These are phyloP conservation scores for Senna siamea DNA, from an alignment of 306 rosid genomes.

Conservation along the genomic window DNA sequence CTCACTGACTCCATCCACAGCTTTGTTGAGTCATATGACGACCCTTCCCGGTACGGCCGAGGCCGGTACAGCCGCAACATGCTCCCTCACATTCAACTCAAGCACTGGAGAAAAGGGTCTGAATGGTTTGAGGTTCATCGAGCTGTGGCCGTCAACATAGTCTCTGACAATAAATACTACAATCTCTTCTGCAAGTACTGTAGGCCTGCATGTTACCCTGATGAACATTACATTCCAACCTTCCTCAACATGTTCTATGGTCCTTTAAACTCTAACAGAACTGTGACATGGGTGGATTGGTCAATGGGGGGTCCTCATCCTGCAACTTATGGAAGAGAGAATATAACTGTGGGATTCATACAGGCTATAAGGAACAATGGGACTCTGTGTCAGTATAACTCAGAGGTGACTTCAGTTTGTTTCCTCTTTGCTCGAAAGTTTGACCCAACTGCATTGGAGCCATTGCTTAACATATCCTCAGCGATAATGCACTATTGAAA, in stretches of 20 bases:
- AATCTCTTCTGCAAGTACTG: conserved; percentile 73
- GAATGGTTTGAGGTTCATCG: conserved; percentile 88
- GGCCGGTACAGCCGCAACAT: conserved; percentile 86
- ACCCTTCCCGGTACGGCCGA: conserved; percentile 83
- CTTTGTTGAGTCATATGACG: conserved; percentile 87
- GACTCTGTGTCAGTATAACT: conserved; percentile 72
- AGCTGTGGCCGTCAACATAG: conserved; percentile 51
- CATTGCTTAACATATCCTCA: conserved; percentile 67
- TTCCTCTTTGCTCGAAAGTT: conserved; percentile 92
- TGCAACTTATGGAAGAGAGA: conserved; percentile 54
- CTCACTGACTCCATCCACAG: conserved; percentile 65
- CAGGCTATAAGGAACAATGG: conserved; percentile 67
- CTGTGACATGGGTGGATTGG: conserved; percentile 94
- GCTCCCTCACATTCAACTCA: conserved; percentile 80
- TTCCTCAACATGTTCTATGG: conserved; percentile 82
- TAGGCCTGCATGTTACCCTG: conserved; percentile 94
- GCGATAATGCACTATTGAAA: conserved; percentile 67
- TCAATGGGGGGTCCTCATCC: conserved; percentile 93
- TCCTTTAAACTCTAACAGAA: conserved; percentile 74
- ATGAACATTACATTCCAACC: conserved; percentile 89
- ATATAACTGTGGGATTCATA: conserved; percentile 63
- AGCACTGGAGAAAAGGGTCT: conserved; percentile 92
- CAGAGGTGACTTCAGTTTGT: conserved; percentile 74
- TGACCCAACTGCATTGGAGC: conserved; percentile 63
- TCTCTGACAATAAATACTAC: conserved; percentile 67